Evolutionary conservation across 2,329 filamentous ascomycete genomes (phyloP).

Genomic region (Trichoderma lentiforme): DNA sequence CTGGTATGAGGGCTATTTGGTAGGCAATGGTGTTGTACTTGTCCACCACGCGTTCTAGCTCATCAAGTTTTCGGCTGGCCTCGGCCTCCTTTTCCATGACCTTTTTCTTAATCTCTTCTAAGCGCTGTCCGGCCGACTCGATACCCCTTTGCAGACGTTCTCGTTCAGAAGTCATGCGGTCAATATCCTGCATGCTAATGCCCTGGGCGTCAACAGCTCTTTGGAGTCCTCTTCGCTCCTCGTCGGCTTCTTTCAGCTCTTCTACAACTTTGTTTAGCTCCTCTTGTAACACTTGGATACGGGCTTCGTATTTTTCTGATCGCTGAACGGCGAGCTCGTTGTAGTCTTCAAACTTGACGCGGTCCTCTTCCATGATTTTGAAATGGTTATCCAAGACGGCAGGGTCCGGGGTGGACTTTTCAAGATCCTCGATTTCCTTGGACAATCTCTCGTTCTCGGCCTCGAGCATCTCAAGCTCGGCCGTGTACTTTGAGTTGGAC

Average conservation of each 20-base stretch:
- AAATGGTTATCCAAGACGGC: conserved; percentile 83
- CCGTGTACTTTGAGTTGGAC: conserved; percentile 78
- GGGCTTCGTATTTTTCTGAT: conserved; percentile 81
- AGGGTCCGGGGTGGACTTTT: conserved; percentile 81
- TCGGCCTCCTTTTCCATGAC: conserved; percentile 86
- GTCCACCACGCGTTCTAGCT: conserved; percentile 86
- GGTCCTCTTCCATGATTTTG: conserved; percentile 92
- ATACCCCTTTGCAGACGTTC: conserved; percentile 89
- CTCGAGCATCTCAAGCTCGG: conserved; percentile 82
- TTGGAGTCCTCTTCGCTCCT: conserved; percentile 76
- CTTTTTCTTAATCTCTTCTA: conserved; percentile 82
- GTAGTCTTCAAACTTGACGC: conserved; percentile 92
- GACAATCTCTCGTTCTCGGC: conserved; percentile 77
- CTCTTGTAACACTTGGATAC: conserved; percentile 77
- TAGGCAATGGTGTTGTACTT: conserved; percentile 93
- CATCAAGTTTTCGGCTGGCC: conserved; percentile 79
- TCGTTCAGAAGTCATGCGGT: conserved; percentile 95
- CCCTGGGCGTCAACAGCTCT: conserved; percentile 87
- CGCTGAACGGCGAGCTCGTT: conserved; percentile 80
- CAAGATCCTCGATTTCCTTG: conserved; percentile 84
- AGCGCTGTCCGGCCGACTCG: conserved; percentile 67
- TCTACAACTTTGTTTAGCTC: conserved; percentile 75
- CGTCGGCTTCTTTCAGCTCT: conserved; percentile 76
- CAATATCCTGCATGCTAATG: conserved; percentile 96
- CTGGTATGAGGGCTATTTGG: conserved; percentile 85